Conservation (phyloP, 257 asterid genomes). For the Petrea volubilis region DNA sequence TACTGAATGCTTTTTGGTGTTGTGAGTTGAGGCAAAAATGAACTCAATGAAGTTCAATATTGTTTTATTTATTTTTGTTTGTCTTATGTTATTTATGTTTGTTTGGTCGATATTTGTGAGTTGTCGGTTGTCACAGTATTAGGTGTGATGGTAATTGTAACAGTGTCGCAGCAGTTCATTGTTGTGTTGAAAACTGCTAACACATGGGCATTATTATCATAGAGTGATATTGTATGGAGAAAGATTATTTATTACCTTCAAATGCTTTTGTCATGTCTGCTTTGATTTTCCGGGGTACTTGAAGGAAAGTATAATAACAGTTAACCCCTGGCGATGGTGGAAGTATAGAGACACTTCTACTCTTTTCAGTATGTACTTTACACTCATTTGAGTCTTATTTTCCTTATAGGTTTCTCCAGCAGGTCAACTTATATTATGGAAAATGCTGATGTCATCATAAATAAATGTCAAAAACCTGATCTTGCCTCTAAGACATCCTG, state of each 20-base stretch:
- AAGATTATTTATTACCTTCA: background rate
- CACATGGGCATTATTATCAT: background rate
- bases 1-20: background rate
- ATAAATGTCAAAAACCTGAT: background rate
- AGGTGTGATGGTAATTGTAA: background rate
- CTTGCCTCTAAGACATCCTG: background rate
- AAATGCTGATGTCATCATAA: background rate
- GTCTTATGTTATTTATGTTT: too few relatives aligned
- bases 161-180: background rate
- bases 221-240: background rate
- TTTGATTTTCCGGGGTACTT: background rate
- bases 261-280: background rate
- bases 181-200: background rate
- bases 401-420: background rate
- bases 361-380: background rate
- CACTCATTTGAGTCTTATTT: background rate
- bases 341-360: background rate
- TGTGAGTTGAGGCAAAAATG: background rate
- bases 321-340: background rate
- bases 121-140: background rate
- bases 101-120: too few relatives aligned
- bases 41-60: background rate
- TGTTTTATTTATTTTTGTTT: background rate
- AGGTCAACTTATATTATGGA: background rate
- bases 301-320: background rate